Evolutionary conservation across 352 stramenopile genomes (phyloP), one percentile per base, ranked within the genome.

Genomic region (Pythium periplocum): DNA sequence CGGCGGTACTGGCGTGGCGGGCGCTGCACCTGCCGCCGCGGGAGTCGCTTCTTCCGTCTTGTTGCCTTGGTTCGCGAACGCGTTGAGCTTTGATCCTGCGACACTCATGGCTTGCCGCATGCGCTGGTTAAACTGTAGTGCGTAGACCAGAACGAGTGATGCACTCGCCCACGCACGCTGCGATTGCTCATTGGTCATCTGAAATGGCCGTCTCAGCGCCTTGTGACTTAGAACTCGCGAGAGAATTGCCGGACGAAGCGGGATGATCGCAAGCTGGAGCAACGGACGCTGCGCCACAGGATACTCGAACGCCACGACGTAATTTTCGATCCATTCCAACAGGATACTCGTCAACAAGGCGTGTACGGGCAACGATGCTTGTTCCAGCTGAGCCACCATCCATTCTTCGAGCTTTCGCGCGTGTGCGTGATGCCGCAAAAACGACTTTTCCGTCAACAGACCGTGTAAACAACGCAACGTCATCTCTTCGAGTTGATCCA

Each of bases 241-340:
- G 35, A 66, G 30, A 47, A 51, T 52, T 10, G 41, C 47, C 2
- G 47, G 64, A 5, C 66, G 66, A 0, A 89, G 45, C n/a, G 78
- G 75, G n/a, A 83, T 56, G 50, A 89, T 82, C 2, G 75, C 77
- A 5, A 89, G 58, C 40, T 89, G 75, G 0, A 87, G 66, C 38
- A 72, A 54, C 36, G 78, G 75, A 11, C 66, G 61, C 52, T 87
- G 71, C 0, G 71, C 43, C 17, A 89, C 73, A 10, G 78, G 75
- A 37, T 89, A 89, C 51, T 89, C 78, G 35, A 89, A 89, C 6
- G 78, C 73, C 66, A 89, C 73, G 9, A 87, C 35, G 52, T 89
- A 89, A 45, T 89, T 89, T 52, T 89, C 78, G 50, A 89, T 77
- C 69, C 68, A 89, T 61, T 89, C 78, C 0, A 86, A 48, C 35